Evolutionary conservation across 108 stramenopile species (phyloP), one percentile per base, ranked within the genome.

Genomic region (Stephanodiscus minutulus): DNA sequence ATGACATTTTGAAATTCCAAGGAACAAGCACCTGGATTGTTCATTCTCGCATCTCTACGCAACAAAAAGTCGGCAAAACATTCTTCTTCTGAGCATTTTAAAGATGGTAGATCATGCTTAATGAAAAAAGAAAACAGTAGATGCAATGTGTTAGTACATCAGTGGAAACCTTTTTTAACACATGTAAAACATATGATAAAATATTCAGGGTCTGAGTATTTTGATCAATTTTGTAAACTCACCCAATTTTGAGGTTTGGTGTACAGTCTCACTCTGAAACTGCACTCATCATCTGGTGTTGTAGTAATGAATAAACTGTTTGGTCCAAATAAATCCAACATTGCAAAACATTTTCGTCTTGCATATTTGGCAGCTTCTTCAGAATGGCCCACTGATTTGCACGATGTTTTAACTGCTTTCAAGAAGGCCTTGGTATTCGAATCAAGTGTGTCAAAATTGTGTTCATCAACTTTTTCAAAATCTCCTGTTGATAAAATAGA

Each of bases 1-100:
- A 72, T 72, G 36, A 33, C 50, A 64, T 44, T 72, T 44, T 72
- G 71, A 52, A 61, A 61, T 36, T 71, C 70, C 8, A 52, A 33
- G 0, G 70, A 50, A 52, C 70, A 71, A 27, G 71, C 71, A 25
- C n/a, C n/a, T n/a, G n/a, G n/a, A n/a, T n/a, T n/a, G n/a, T n/a
- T n/a, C n/a, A n/a, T n/a, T n/a, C n/a, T n/a, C n/a, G n/a, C n/a
- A n/a, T n/a, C n/a, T n/a, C n/a, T n/a, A n/a, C n/a, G n/a, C n/a
- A n/a, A n/a, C n/a, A n/a, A n/a, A n/a, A n/a, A n/a, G n/a, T n/a
- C n/a, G n/a, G n/a, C n/a, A n/a, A n/a, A n/a, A n/a, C n/a, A n/a
- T n/a, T n/a, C n/a, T n/a, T n/a, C n/a, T n/a, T n/a, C n/a, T n/a
- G n/a, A n/a, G n/a, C n/a, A n/a, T n/a, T n/a, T n/a, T n/a, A n/a